Base-by-base conservation (phyloP, 164 flowering plant species). In the Chloranthus sessilifolius region DNA sequence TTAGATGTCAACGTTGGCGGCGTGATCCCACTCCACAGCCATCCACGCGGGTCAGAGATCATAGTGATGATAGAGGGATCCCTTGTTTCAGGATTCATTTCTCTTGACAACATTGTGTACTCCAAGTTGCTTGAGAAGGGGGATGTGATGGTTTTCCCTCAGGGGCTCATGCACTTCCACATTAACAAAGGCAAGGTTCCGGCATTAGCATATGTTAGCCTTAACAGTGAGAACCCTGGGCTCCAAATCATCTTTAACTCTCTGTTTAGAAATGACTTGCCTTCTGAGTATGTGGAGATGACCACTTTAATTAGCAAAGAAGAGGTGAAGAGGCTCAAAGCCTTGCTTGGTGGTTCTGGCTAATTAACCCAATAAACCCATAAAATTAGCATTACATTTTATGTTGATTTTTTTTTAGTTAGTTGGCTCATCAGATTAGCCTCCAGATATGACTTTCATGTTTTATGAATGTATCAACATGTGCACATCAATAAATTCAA, bases 101-200 rank as follows among this genome's bases (percentile, higher is more conserved):
- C 73, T 7, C 56, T 65, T 0, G 67, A 64, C 1, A 72, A 74
- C 30, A 4, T 29, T 3, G 74, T 67, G 1, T 72, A 74, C 43
- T 2, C 53, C 0, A 64, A 67, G 50, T 57, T 45, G 0, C 60
- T 78, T 0, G 34, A 55, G 5, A 61, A 62, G 54, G 83, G 80
- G 0, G 80, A 78, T 7, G 20, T 62, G 1, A 69, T 78, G 74
- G 68, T 72, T 1, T 74, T 67, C 56, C 80, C 83, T 14, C 66
- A 60, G 57, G 83, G 83, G 23, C 50, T 78, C 50, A 35, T 74
- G 46, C 79, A 77, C 30, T 77, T 74, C 43, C 79, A 74, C 40
- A 19, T 66, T 2, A 77, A 74, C 48, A 53, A 67, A 1, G 72
- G 64, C 2, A 50, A 27, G 8, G 7, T 3, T 7, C 15, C 25